Base-by-base conservation (phyloP, 768 basidiomycete species). In the Tephrocybe sp. region DNA sequence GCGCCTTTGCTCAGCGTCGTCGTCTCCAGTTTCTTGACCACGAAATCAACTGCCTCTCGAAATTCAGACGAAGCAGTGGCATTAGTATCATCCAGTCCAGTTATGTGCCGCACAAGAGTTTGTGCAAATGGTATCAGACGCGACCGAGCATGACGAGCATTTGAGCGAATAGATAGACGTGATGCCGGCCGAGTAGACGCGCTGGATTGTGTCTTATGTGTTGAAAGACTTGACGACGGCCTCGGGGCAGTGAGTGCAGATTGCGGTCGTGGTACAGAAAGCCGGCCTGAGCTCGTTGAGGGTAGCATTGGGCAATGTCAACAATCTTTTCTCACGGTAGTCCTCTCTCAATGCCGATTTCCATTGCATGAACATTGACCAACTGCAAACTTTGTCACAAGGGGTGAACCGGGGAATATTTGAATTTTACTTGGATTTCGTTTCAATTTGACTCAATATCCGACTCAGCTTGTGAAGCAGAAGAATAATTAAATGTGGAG, bases 1-100 rank as follows among this genome's bases (percentile, higher is more conserved):
- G 80, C 75, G 7, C 76, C 82, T 59, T 87, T 86, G 32, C 65
- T 72, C 49, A 74, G 60, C 1, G 76, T 75, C 1, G 77, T 75
- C 42, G 74, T 68, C 51, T 89, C 88, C 43, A 88, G 49, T 53
- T 71, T 78, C 62, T 77, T 86, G 44, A 79, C 72, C 0, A 77
- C 81, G 59, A 78, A 77, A 41, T 86, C 84, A 16, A 83, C 73
- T 0, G 72, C 69, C 17, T 70, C 69, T 20, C 72, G 74, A 57
- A 79, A 77, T 9, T 74, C 57, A 11, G 69, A 66, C 6, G 45
- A 35, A 17, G 26, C 23, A 31, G 70, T 68, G 5, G 58, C 60
- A 42, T 79, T 75, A 13, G 50, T 60, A 13, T 76, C 74, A n/a
- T 74, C 65, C 3, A 87, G 60, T 7, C 78, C 79, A 4, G 77